Conservation (phyloP, 2,329 filamentous ascomycete genomes). For the Piedraia hortae region DNA sequence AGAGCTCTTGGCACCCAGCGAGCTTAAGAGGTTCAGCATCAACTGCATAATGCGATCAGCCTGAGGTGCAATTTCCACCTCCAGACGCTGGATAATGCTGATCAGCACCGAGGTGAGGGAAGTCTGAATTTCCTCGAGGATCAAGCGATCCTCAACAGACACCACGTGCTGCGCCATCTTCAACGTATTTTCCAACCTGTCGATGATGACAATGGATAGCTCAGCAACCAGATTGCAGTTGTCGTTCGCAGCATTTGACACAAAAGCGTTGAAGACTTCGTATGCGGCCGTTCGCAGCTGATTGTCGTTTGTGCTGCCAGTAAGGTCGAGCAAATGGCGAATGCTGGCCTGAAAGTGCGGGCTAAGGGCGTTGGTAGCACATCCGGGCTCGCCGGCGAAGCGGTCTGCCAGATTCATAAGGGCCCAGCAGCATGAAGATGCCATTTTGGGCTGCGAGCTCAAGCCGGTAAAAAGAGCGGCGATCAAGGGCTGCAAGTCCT, state of each 20-base stretch:
- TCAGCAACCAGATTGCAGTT: constrained; percentile 55
- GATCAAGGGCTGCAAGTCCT: constrained; percentile 65
- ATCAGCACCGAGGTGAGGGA: constrained; percentile 78
- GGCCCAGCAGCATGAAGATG: constrained; percentile 93
- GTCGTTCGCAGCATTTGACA: constrained; percentile 69
- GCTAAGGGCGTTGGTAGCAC: constrained; percentile 55
- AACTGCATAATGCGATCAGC: constrained; percentile 85
- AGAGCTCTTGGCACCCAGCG: constrained; percentile 58
- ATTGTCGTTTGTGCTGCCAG: constrained; percentile 64
- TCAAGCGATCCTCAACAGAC: constrained; percentile 87
- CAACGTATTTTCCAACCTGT: constrained; percentile 72
- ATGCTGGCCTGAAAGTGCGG: constrained; percentile 85
- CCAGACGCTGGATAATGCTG: constrained; percentile 70
- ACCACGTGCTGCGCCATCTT: constrained; percentile 79
- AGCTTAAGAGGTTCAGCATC: constrained; percentile 52
- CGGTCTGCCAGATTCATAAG: constrained; percentile 94
- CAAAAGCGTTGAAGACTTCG: constrained; percentile 85
- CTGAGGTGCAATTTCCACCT: constrained; percentile 70
- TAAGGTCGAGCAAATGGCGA: constrained; percentile 57
- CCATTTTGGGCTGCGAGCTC: constrained; percentile 83
- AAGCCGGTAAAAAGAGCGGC: constrained; percentile 72
- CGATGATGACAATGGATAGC: constrained; percentile 66
- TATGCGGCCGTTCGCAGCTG: constrained; percentile 85
- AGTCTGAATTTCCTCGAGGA: constrained; percentile 91
- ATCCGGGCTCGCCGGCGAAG: constrained; percentile 66